Evolutionary conservation across 345 rosid genomes (phyloP), one percentile per base, ranked within the genome.

Genomic region (Arabis hirsuta): DNA sequence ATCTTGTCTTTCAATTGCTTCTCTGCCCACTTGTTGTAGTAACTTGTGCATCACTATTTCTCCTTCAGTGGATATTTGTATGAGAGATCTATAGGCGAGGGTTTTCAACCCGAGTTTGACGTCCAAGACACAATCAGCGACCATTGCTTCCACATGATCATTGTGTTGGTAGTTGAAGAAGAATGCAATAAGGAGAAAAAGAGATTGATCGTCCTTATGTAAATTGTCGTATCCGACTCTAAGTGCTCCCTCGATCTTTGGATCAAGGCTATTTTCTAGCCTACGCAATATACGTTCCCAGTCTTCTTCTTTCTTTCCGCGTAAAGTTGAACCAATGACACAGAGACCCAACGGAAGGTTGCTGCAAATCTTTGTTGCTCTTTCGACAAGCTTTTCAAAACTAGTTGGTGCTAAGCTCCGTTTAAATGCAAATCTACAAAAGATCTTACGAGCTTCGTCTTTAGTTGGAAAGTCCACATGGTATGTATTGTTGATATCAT

Each of bases 151-250:
- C 7, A 76, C 54, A 11, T 0, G 1, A 8, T 75, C 52, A 14
- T 0, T 19, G 1, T 32, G 2, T 7, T 6, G 5, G 0, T 71
- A 36, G 9, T 55, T 71, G 11, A 76, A 73, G 48, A 79, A 72
- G 51, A 72, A 60, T 20, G 80, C 80, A 52, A 82, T 69, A 14
- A 73, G 74, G 16, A 76, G 67, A 76, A 79, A 82, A 2, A 79
- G 48, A 0, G 2, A 4, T 63, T 73, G 57, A 6, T 61, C 69
- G 9, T 65, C 10, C 26, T 60, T 42, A 10, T 61, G 14, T 8
- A 82, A 55, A 10, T 59, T 72, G 39, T 82, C 75, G 9, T 50
- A 79, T 3, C 85, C 74, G 24, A 77, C 67, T 39, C 31, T 62
- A 7, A 79, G 44, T 4, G 61, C 12, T 0, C 32, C 39, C 1